Evolutionary conservation across 2,329 filamentous ascomycete genomes (phyloP).

Genomic region (Aciculosporium take): DNA sequence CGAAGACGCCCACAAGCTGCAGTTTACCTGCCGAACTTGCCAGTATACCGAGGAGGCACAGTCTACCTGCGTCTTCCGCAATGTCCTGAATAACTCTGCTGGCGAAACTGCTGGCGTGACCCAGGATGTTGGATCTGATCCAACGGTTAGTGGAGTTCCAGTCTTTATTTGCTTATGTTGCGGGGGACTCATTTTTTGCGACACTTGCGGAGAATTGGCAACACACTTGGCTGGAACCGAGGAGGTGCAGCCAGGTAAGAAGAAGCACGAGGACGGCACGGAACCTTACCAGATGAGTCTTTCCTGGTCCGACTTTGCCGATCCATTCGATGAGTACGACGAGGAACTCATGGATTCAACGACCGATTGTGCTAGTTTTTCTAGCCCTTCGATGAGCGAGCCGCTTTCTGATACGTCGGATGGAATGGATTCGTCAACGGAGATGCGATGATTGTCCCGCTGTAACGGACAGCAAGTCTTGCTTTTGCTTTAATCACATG

Average conservation of each 20-base stretch:
- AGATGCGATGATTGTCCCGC: constrained; percentile 9
- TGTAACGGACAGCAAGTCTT: neutral
- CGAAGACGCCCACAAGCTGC: constrained; percentile 63
- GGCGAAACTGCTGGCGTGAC: constrained; percentile 95
- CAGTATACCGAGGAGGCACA: constrained; percentile 77
- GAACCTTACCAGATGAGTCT: constrained; percentile 16
- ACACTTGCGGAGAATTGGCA: constrained; percentile 20
- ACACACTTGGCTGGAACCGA: constrained; percentile 10
- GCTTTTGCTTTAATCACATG: neutral
- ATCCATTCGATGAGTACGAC: constrained; percentile 24
- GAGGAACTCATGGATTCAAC: constrained; percentile 19
- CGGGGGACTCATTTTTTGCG: constrained; percentile 29
- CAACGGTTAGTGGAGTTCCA: constrained; percentile 71
- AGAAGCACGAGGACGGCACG: constrained; percentile 11
- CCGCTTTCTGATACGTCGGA: constrained; percentile 11
- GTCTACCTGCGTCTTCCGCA: constrained; percentile 88
- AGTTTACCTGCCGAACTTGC: constrained; percentile 94
- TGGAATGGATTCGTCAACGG: constrained; percentile 10
- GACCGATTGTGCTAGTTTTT: neutral
- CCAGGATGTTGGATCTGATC: constrained; percentile 91
- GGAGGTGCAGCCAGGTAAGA: neutral
- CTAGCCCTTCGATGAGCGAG: constrained; percentile 3
- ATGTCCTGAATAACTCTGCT: constrained; percentile 78
- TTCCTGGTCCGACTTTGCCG: constrained; percentile 14
- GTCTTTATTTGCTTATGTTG: constrained; percentile 32